Evolutionary conservation across 2,329 filamentous ascomycete species (phyloP).

Genomic region (Thermoascus crustaceus): DNA sequence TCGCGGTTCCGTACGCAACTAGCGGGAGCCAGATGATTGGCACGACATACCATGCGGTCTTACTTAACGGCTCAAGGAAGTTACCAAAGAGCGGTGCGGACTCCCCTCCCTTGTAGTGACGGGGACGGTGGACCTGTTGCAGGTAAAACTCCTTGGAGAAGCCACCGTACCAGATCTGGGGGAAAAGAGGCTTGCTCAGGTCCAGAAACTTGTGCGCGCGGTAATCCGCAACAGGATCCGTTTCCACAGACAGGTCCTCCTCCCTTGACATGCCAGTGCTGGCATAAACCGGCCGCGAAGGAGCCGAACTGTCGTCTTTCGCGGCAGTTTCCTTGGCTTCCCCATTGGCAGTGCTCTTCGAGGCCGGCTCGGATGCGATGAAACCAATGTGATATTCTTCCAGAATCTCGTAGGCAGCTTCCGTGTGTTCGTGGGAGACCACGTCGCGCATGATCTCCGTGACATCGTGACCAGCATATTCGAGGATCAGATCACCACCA

Average conservation of each 20-base stretch:
- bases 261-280: slow-evolving; percentile 80
- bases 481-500: slow-evolving; percentile 76
- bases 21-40: slow-evolving; percentile 78
- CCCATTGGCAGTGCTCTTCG: slow-evolving; percentile 39
- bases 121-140: slow-evolving; percentile 87
- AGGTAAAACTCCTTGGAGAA: slow-evolving; percentile 97
- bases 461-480: slow-evolving; percentile 85
- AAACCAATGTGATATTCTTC: slow-evolving; percentile 83
- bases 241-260: slow-evolving; percentile 80
- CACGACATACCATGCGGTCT: slow-evolving; percentile 90
- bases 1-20: slow-evolving; percentile 61
- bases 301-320: slow-evolving; percentile 10
- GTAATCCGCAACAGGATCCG: slow-evolving; percentile 67
- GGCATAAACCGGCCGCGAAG: slow-evolving; percentile 32
- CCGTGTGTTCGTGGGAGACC: slow-evolving; percentile 75
- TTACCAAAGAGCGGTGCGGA: slow-evolving; percentile 95
- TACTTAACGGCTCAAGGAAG: slow-evolving; percentile 92
- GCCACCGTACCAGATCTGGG: slow-evolving; percentile 79
- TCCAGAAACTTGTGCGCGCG: slow-evolving; percentile 92
- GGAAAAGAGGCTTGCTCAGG: slow-evolving; percentile 70
- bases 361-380: slow-evolving; percentile 53
- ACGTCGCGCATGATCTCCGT: slow-evolving; percentile 73
- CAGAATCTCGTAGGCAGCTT: slow-evolving; percentile 91
- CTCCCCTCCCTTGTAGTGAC: slow-evolving; percentile 88
- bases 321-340: slow-evolving; percentile 40